Evolutionary conservation across 306 rosid species (phyloP), one percentile per base, ranked within the genome.

Genomic region (Rosa chinensis): DNA sequence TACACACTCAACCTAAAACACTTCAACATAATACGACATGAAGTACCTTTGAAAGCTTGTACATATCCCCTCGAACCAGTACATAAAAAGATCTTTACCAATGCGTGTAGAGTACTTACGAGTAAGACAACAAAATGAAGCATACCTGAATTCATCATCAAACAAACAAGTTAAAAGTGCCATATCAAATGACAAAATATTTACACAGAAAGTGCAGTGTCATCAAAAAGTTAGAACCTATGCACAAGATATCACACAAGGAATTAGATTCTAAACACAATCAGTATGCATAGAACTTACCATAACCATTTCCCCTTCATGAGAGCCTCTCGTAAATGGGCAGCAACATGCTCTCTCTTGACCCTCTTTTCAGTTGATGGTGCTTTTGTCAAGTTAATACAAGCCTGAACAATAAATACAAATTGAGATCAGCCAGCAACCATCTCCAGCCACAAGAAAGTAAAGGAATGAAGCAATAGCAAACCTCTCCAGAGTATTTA

Each of bases 241-340:
- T 48, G 28, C 11, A 18, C 25, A 28, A 72, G 76, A 49, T 74
- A 74, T 47, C 16, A 56, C 68, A 8, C 50, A 75, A 14, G 25
- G 43, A 80, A 77, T 28, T 43, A 72, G 66, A 67, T 74, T 49
- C 42, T 73, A 72, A 68, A 75, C 70, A 68, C 20, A 23, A 73
- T 50, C 47, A 66, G 23, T 42, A 61, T 80, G 77, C 72, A 48
- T 58, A 74, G 44, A 80, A 81, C 86, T 89, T 92, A 94, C 99
- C 99, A 92, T 78, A 94, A 84, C 99, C 99, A 94, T 86, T 92
- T 94, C 45, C 99, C 99, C 82, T 85, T 64, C 84, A 78, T 82
- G 81, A 92, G 97, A 78, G 92, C 97, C 84, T 92, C 97, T 81
- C 86, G 86, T 70, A 94, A 75, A 79, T 90, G 86, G 74, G 66